These are phyloP conservation scores for Rhizophora mangle DNA, from an alignment of 345 rosid genomes.

Conservation along the genomic window DNA sequence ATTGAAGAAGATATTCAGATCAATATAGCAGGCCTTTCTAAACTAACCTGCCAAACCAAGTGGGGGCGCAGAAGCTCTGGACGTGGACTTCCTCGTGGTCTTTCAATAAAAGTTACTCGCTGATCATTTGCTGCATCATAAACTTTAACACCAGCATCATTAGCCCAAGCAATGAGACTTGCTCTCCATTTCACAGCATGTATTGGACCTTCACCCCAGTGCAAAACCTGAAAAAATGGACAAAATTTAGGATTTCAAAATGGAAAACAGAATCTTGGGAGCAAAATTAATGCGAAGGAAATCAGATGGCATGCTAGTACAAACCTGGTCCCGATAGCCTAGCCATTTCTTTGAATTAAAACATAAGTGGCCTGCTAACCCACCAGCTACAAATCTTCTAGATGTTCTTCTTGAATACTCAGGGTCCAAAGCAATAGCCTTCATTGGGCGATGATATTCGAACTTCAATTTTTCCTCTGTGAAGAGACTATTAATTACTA, in stretches of 20 bases:
- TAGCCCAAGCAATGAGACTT: constrained; percentile 98
- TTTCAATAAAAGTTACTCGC: constrained; percentile 90
- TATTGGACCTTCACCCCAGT: constrained; percentile 98
- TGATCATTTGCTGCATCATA: constrained; percentile 89
- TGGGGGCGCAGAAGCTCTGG: constrained; percentile 91
- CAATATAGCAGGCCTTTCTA: neutral
- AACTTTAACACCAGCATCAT: constrained; percentile 93
- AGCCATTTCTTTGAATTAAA: constrained; percentile 90
- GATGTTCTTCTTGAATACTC: constrained; percentile 69
- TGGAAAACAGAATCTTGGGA: neutral
- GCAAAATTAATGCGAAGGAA: neutral
- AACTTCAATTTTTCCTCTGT: constrained; percentile 88
- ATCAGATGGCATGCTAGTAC: constrained; percentile 15
- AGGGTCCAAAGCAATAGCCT: constrained; percentile 89
- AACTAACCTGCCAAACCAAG: constrained; percentile 95
- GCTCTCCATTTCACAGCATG: constrained; percentile 91
- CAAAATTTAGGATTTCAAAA: neutral
- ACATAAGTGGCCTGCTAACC: constrained; percentile 90
- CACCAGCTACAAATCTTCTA: constrained; percentile 90
- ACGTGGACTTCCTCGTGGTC: constrained; percentile 86
- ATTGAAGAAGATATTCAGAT: constrained; percentile 1
- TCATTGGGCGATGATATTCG: constrained; percentile 98
- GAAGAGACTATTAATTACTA: constrained; percentile 86
- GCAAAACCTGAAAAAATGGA: constrained; percentile 61
- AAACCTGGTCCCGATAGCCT: constrained; percentile 85